Percentiles rank a stretch among this genome's conserved stretches.
phyloP scores from a whole-genome alignment of 2,329 filamentous ascomycete species.

The Tolypocladium pustulatum region DNA sequence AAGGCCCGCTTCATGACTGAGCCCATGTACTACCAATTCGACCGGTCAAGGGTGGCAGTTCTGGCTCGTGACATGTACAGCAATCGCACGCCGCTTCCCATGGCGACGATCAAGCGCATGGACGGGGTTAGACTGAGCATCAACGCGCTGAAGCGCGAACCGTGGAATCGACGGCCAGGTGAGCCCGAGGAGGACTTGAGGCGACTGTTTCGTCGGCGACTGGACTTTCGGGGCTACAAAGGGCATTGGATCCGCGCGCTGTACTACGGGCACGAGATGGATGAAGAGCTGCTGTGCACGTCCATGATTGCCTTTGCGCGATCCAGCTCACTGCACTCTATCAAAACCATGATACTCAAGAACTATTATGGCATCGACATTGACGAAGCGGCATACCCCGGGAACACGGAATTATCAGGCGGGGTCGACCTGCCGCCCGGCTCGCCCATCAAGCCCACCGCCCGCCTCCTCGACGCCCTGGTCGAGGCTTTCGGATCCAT shows the following conservation, averaged over 20 bases:
- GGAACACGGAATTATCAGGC: constrained; percentile 15
- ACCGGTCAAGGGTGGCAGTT: constrained; percentile 28
- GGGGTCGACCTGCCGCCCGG: constrained; percentile 29
- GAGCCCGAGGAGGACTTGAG: constrained; percentile 13
- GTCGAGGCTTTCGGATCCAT: constrained; percentile 60
- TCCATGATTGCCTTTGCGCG: constrained; percentile 32
- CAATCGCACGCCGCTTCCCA: constrained; percentile 5
- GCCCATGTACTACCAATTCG: constrained; percentile 34
- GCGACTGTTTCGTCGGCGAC: constrained; percentile 15
- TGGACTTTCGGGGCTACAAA: constrained; percentile 13
- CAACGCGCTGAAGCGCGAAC: constrained; percentile 14
- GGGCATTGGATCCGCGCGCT: constrained; percentile 17
- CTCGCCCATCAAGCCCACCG: constrained; percentile 48
- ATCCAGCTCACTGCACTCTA: constrained; percentile 20
- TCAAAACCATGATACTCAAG: constrained; percentile 21
- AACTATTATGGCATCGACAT: constrained; percentile 19
- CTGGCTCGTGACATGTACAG: constrained; percentile 27
- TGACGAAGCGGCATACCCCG: constrained; percentile 7
- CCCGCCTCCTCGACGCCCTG: constrained; percentile 51
- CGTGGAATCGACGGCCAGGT: constrained; percentile 18
- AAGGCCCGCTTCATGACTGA: constrained; percentile 36
- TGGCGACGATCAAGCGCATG: constrained; percentile 12
- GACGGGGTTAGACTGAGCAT: constrained; percentile 19
- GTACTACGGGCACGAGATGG: constrained; percentile 16
- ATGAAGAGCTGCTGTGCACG: constrained; percentile 29